A percentile compares a stretch with the other conserved stretches of the same genome.
Conservation (phyloP, 495 filamentous ascomycete genomes). For the Penicillium argentinense region DNA sequence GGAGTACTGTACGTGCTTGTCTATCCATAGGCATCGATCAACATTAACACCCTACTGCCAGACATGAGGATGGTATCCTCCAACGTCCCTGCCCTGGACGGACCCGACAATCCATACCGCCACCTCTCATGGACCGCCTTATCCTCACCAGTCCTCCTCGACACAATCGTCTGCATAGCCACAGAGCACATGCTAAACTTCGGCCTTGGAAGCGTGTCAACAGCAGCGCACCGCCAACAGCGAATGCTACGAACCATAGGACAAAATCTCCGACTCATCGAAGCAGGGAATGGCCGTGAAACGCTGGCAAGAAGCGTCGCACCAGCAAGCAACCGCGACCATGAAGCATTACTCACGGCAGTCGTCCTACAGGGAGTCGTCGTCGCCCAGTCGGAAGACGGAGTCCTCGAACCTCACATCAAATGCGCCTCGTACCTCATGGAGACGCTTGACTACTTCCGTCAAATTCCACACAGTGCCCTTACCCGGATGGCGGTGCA, state of each 20-base stretch:
- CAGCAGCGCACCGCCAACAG: conserved; percentile 25
- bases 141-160: conserved; percentile 24
- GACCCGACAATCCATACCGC: conserved; percentile 30
- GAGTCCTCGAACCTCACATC: conserved; percentile 27
- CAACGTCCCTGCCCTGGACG: conserved; percentile 28
- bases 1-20: conserved; percentile 25
- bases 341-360: conserved; percentile 24
- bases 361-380: conserved; percentile 28
- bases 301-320: conserved; percentile 2
- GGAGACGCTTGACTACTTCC: conserved; percentile 20
- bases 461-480: conserved; percentile 11
- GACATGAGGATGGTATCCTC: conserved; percentile 29
- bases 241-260: conserved; percentile 26
- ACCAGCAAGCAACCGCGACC: conserved; percentile 7
- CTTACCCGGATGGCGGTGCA: conserved; percentile 24
- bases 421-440: conserved; percentile 30
- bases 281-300: not conserved
- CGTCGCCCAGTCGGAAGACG: conserved; percentile 27
- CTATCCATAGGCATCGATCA: not conserved
- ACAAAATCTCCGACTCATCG: conserved; percentile 18
- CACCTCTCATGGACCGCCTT: conserved; percentile 26
- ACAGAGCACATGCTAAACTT: conserved; percentile 35
- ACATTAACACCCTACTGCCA: too few relatives aligned
- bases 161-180: conserved; percentile 30
- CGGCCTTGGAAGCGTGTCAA: conserved; percentile 21